These are phyloP conservation scores for Triticum dicoccoides DNA, from an alignment of 176 grass and related monocot genomes.

Conservation along the genomic window DNA sequence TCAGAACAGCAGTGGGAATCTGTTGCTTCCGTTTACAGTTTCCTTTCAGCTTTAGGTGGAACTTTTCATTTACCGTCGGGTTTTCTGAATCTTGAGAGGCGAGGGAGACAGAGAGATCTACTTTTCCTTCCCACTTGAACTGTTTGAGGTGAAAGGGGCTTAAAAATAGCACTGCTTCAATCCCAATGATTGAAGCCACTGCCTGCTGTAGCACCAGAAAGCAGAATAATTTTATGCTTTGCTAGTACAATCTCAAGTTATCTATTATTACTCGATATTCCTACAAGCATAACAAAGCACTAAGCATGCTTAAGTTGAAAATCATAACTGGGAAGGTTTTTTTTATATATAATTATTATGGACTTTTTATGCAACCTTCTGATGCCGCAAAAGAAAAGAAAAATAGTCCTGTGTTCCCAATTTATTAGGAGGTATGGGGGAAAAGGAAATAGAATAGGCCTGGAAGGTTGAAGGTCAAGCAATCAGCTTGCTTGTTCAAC, in stretches of 20 bases:
- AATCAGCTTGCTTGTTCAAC: constrained; percentile 21
- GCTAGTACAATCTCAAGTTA: neutral
- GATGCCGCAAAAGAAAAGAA: neutral
- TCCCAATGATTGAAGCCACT: constrained; percentile 2
- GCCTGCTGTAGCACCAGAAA: constrained; percentile 15
- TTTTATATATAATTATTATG: neutral
- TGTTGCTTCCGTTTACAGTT: constrained; percentile 25
- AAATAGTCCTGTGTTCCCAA: neutral
- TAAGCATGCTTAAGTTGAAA: neutral
- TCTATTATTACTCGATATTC: neutral
- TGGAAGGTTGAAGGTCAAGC: neutral
- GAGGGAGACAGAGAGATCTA: neutral
- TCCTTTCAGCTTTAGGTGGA: neutral
- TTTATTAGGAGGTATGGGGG: neutral
- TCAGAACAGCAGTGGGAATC: neutral
- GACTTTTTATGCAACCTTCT: constrained; percentile 5
- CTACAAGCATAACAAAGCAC: neutral
- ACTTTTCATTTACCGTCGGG: neutral
- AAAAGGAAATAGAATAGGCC: neutral
- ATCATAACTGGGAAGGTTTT: neutral
- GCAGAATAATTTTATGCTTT: constrained; percentile 7
- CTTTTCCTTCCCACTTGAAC: neutral
- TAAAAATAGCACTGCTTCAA: neutral
- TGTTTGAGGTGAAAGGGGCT: constrained; percentile 19
- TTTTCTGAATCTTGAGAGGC: neutral